A percentile compares a stretch with the other conserved stretches of the same genome.
phyloP scores from a whole-genome alignment of 2,329 filamentous ascomycete genomes.

The Cladosporium sp. region DNA sequence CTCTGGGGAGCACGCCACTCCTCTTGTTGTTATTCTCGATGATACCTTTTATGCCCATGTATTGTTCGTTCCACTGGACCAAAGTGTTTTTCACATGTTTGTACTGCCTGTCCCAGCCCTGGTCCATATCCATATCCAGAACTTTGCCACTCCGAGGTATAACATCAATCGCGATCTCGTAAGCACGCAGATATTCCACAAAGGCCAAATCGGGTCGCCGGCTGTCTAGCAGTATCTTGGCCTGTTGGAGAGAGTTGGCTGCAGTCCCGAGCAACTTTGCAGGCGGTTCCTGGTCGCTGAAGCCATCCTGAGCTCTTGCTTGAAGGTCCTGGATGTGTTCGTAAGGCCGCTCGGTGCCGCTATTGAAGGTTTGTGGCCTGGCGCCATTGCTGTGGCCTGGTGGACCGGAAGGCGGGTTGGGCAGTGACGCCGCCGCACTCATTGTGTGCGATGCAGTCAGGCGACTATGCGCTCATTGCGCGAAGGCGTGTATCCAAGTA shows the following conservation, averaged over 20 bases:
- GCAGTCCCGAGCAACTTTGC: conserved; percentile 45
- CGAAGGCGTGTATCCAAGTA: background rate
- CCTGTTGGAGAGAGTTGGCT: conserved; percentile 47
- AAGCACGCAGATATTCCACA: conserved; percentile 80
- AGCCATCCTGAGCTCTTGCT: conserved; percentile 42
- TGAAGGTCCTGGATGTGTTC: conserved; percentile 49
- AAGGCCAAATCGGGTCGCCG: conserved; percentile 73
- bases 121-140: conserved; percentile 19
- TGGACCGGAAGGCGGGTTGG: conserved; percentile 16
- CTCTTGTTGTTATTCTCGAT: conserved; percentile 56
- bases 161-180: conserved; percentile 72
- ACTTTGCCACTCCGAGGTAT: conserved; percentile 65
- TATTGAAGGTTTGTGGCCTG: conserved; percentile 23
- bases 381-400: conserved; percentile 22
- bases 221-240: conserved; percentile 59
- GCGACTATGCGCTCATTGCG: conserved; percentile 11
- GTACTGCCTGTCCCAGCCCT: conserved; percentile 38
- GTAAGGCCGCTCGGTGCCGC: conserved; percentile 28
- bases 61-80: conserved; percentile 43
- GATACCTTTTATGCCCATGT: conserved; percentile 52
- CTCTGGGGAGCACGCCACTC: conserved; percentile 49
- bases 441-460: conserved; percentile 24
- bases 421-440: conserved; percentile 35
- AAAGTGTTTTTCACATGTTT: conserved; percentile 40
- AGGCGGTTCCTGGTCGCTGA: conserved; percentile 30